Conservation (phyloP, 208 protist genomes). For the Acanthamoeba sp. region DNA sequence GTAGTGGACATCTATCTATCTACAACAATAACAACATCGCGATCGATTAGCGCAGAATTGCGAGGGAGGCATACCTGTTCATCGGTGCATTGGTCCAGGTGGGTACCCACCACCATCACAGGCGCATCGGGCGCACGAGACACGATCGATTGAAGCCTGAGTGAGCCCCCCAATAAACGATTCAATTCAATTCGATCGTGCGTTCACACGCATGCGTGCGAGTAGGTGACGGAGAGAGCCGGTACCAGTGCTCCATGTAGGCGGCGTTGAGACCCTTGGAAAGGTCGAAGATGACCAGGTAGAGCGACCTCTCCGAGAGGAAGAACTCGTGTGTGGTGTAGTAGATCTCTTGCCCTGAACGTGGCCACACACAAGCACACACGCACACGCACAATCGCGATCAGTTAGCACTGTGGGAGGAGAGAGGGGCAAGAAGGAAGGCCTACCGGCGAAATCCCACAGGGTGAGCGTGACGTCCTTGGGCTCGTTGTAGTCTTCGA, state of each 20-base stretch:
- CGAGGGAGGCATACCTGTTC: not conserved
- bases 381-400: too few species aligned
- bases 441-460: constrained; percentile 77
- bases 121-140: constrained; percentile 75
- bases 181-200: not conserved
- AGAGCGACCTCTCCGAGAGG: constrained; percentile 81
- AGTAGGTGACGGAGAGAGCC: not conserved
- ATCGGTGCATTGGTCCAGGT: constrained; percentile 71
- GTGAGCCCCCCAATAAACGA: not conserved
- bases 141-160: constrained; percentile 77
- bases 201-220: too few species aligned
- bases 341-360: constrained; percentile 76
- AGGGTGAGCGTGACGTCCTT: constrained; percentile 74
- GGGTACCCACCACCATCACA: constrained; percentile 82
- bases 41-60: too few species aligned
- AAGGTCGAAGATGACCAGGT: constrained; percentile 79
- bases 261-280: constrained; percentile 56
- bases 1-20: too few species aligned
- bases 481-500: constrained; percentile 13
- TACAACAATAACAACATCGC: too few species aligned
- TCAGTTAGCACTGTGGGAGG: not conserved
- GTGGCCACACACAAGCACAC: too few species aligned
- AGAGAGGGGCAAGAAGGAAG: not conserved
- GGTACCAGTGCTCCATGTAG: constrained; percentile 77
- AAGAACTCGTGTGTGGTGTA: constrained; percentile 85